These are phyloP conservation scores for Phoenix roebelenii DNA, from an alignment of 176 grass and related monocot species.

Conservation along the genomic window DNA sequence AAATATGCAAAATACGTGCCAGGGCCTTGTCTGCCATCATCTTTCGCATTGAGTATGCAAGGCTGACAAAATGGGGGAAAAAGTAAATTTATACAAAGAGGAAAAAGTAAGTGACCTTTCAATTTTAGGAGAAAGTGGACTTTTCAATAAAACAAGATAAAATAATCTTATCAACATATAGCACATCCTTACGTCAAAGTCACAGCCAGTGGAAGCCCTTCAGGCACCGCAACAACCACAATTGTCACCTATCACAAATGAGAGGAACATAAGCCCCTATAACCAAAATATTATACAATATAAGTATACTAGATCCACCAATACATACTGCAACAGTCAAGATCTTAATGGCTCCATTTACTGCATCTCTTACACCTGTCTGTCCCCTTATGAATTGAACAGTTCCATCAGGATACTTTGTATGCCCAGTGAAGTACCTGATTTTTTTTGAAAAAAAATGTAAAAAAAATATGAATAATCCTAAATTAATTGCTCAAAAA, in stretches of 20 bases:
- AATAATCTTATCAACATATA: conserved; percentile 1
- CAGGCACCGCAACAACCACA: conserved; percentile 89
- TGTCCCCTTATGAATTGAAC: conserved; percentile 61
- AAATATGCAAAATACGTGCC: conserved; percentile 36
- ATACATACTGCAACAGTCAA: conserved; percentile 84
- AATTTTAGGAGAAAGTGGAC: not conserved
- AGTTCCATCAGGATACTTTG: conserved; percentile 65
- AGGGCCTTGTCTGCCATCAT: conserved; percentile 95
- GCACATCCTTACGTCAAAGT: conserved; percentile 67
- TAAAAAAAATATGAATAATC: not conserved
- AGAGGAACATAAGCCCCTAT: conserved; percentile 23
- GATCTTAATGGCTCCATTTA: conserved; percentile 89
- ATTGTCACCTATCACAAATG: conserved; percentile 70
- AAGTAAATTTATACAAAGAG: conserved; percentile 9
- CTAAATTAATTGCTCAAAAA: conserved; percentile 14
- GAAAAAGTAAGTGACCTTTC: not conserved
- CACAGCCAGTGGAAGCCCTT: conserved; percentile 95
- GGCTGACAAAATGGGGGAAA: conserved; percentile 40
- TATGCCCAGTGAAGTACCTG: conserved; percentile 92
- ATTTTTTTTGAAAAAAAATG: not conserved
- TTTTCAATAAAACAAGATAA: conserved; percentile 8
- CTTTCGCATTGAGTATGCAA: conserved; percentile 96
- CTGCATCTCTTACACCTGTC: conserved; percentile 54
- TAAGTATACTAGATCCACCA: conserved; percentile 12
- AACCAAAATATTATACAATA: conserved; percentile 15